Base-by-base conservation (phyloP, 257 asterid species). In the Ophiorrhiza pumila region DNA sequence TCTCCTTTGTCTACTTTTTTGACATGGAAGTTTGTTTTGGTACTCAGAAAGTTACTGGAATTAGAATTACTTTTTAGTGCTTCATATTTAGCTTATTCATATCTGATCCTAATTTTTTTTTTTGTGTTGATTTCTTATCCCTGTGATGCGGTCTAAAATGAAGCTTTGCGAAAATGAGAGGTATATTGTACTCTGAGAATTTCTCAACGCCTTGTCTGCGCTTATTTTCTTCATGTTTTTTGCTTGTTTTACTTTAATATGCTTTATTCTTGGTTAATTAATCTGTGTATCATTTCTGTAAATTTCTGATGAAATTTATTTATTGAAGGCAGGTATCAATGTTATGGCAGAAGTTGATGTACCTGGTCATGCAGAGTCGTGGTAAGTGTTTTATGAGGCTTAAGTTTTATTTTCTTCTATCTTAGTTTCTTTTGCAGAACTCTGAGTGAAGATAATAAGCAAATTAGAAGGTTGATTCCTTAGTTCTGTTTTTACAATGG, bases 261-360 rank as follows among this genome's bases (percentile, higher is more conserved):
- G 2, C 1, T 27, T 49, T 22, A 43, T 4, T 42, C 20, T 41
- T 42, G 41, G 31, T 46, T 31, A 58, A 65, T 35, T 37, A 31
- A 0, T 43, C 5, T 5, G 22, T 29, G 32, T 7, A 25, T 73
- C 10, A 41, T 50, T 50, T 69, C 12, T 14, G 37, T 7, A 5
- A 60, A 2, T 11, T 42, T 39, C 58, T 66, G 45, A 47, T 55
- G 37, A 41, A 25, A 42, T 5, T 29, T 47, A 34, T 50, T 76
- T 41, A 14, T n/a, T 69, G 41, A n/a, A 29, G 55, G 62, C 87
- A 93, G 98, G 98, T 75, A 87, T 93, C 77, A 89, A 90, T 80
- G 91, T 93, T 56, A 85, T 93, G 98, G 93, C 98, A 59, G 98
- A 93, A 88, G 90, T 93, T 52, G 98, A 93, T 67, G 96, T 93